phyloP scores from a whole-genome alignment of 1,284 basidiomycete species.

The Golubevia pallescens region DNA sequence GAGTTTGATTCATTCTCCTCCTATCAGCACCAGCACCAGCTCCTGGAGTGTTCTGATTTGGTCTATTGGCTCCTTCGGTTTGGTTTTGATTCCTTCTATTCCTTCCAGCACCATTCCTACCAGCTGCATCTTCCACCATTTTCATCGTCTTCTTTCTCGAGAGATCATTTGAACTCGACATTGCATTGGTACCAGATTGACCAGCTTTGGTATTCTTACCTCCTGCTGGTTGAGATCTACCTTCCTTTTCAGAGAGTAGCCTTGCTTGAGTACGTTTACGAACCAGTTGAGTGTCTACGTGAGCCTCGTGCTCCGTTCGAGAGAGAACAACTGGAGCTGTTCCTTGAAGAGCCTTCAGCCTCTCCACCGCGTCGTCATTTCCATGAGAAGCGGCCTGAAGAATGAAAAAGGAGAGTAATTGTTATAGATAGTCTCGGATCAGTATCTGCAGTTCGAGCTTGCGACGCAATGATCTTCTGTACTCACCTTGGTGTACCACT shows the following conservation, averaged over 20 bases:
- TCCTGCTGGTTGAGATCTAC: slow-evolving; percentile 12
- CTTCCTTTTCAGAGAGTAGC: slow-evolving; percentile 11
- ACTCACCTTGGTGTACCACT: slow-evolving; percentile 70
- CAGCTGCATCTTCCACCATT: slow-evolving; percentile 33
- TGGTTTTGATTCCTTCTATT: slow-evolving; percentile 8
- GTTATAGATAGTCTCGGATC: background rate
- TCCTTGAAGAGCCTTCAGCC: slow-evolving; percentile 74
- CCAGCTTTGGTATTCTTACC: background rate
- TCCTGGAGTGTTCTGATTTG: no score
- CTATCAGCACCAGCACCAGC: slow-evolving; percentile 4
- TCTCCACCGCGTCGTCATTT: slow-evolving; percentile 79
- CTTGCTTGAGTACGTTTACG: slow-evolving; percentile 82
- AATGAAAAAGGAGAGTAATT: background rate
- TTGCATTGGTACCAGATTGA: background rate
- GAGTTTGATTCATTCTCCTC: slow-evolving; percentile 1
- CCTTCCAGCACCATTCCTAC: slow-evolving; percentile 18
- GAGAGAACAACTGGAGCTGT: slow-evolving; percentile 73
- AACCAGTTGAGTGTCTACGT: slow-evolving; percentile 80
- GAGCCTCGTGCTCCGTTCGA: slow-evolving; percentile 77
- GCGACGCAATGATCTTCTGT: no score
- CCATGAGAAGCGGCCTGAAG: slow-evolving; percentile 76
- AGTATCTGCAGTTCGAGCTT: no score
- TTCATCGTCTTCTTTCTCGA: slow-evolving; percentile 40
- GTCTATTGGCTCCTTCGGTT: background rate
- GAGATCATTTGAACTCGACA: slow-evolving; percentile 13